Evolutionary conservation across 176 grass and related monocot species (phyloP), one percentile per base, ranked within the genome.

Genomic region (Melocanna baccifera): DNA sequence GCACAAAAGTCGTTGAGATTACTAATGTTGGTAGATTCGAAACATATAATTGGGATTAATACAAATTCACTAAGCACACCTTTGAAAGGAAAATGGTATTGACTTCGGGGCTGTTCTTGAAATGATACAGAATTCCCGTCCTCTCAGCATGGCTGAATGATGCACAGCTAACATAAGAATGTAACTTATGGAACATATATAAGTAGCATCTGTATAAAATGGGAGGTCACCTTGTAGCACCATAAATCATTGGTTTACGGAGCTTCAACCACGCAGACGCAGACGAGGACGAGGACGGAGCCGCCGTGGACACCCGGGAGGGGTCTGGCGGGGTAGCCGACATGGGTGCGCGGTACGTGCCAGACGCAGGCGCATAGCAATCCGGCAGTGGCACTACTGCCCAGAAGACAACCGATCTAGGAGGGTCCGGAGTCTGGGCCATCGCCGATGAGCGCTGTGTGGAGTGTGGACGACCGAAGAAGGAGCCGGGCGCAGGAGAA

Each of bases 61-160:
- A 25, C 1, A 67, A 50, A 39, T 26, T 62, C 70, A 64, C 29
- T 34, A 36, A 70, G 13, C 71, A 85, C 34, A 98, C 93, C 96
- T 98, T 98, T 39, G 96, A 98, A 73, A 98, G 89, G 71, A 98
- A 98, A 82, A 98, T 83, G 3, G 96, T 95, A 81, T 95, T 98
- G 75, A 92, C 87, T 42, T 95, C 89, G 85, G 91, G 85, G 47
- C 91, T 95, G 78, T 90, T 95, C 73, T 98, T 98, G 73, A 95
- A 98, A 72, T 90, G 89, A 68, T 95, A 50, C 69, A 98, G 93
- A 89, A 98, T 98, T 75, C 93, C 85, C 4, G 89, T 98, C 84
- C 93, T 95, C 87, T 98, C 89, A 71, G 89, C 87, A 82, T 94
- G 96, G 87, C 96, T 98, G 86, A 53, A 88, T 87, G 26, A 69